phyloP scores from a whole-genome alignment of 176 grass and related monocot genomes.

The Juncus effusus region DNA sequence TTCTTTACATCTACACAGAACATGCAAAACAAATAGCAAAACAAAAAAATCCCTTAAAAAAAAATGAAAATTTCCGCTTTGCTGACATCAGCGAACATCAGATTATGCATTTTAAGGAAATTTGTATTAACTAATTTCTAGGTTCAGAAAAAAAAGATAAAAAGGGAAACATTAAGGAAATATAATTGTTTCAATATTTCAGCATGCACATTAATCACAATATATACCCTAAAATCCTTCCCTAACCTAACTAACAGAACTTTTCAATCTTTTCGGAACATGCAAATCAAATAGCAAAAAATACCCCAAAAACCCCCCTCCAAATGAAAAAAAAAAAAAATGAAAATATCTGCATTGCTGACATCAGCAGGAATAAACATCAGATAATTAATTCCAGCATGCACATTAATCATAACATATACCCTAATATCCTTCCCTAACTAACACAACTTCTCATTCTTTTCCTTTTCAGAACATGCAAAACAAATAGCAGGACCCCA shows the following conservation, averaged over 20 bases:
- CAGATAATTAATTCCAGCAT: neutral
- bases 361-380: constrained; percentile 93
- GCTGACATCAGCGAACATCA: constrained; percentile 72
- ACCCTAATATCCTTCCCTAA: no score
- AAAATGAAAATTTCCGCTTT: constrained; percentile 71
- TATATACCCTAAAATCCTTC: neutral
- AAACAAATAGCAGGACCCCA: neutral
- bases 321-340: constrained; percentile 30
- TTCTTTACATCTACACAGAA: neutral
- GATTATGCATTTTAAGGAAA: no score
- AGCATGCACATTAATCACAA: no score
- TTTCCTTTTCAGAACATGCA: neutral
- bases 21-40: neutral
- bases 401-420: no score
- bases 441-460: neutral
- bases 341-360: constrained; percentile 73
- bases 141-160: no score
- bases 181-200: no score
- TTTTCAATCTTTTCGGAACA: no score
- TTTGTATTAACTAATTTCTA: no score
- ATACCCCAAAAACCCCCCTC: neutral
- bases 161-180: no score
- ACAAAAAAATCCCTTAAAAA: constrained; percentile 18
- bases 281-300: no score
- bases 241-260: neutral